These are phyloP conservation scores for Pulveroboletus frians DNA, from an alignment of 768 basidiomycete species.

Conservation along the genomic window DNA sequence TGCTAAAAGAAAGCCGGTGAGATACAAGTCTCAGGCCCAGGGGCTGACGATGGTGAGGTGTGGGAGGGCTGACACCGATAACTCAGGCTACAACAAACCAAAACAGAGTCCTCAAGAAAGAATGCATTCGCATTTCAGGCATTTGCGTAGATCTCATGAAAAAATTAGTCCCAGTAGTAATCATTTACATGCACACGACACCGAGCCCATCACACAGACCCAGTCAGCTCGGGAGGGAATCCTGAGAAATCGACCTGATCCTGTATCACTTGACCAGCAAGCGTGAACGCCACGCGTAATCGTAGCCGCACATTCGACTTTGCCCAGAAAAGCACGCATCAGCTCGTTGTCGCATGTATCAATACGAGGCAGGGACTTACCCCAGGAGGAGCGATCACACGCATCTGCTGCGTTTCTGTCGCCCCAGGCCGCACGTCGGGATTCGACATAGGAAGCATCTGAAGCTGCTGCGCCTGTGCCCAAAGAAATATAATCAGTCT, in stretches of 20 bases:
- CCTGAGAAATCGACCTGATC: slow-evolving; percentile 95
- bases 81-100: slow-evolving; percentile 7
- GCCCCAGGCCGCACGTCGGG: slow-evolving; percentile 69
- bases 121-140: background rate
- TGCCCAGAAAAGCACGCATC: slow-evolving; percentile 1
- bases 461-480: slow-evolving; percentile 84
- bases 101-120: background rate
- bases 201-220: slow-evolving; percentile 27
- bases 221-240: slow-evolving; percentile 74
- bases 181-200: slow-evolving; percentile 13
- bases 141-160: slow-evolving; percentile 22
- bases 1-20: background rate
- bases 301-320: slow-evolving; percentile 83
- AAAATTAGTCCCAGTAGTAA: slow-evolving; percentile 9
- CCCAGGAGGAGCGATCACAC: slow-evolving; percentile 81
- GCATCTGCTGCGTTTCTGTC: slow-evolving; percentile 93
- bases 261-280: slow-evolving; percentile 65
- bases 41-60: slow-evolving; percentile 16
- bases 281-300: slow-evolving; percentile 74
- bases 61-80: slow-evolving; percentile 20
- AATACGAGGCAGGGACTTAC: slow-evolving; percentile 41
- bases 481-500: background rate
- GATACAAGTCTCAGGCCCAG: background rate
- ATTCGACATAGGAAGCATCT: slow-evolving; percentile 97
- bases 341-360: background rate